Percentiles rank a stretch among this genome's conserved stretches.
Evolutionary conservation across 2,329 filamentous ascomycete genomes (phyloP).

Genomic region (Calonectria multiphialidica): DNA sequence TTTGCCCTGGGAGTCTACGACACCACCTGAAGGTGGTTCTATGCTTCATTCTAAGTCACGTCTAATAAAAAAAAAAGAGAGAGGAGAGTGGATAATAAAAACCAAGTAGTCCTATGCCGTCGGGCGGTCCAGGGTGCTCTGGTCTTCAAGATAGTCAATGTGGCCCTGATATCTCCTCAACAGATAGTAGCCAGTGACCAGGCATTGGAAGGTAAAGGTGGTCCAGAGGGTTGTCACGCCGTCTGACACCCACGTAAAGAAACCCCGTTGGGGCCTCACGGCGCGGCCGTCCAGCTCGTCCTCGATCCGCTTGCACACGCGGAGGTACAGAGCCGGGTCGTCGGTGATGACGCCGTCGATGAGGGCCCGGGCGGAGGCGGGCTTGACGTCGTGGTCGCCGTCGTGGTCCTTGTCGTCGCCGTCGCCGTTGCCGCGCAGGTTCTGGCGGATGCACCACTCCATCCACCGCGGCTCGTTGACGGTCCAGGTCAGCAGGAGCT

Average conservation of each 20-base stretch:
- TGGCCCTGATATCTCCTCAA: conserved; percentile 42
- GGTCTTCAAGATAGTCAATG: conserved; percentile 44
- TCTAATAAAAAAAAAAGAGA: not conserved
- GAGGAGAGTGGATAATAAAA: not conserved
- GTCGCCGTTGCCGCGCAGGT: conserved; percentile 50
- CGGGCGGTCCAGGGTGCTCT: conserved; percentile 29
- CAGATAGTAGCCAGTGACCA: conserved; percentile 40
- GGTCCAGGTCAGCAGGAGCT: conserved; percentile 84
- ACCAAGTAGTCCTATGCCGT: not conserved
- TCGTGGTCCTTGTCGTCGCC: conserved; percentile 6
- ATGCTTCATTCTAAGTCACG: not conserved
- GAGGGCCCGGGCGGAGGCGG: conserved; percentile 24
- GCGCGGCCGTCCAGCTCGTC: conserved; percentile 48
- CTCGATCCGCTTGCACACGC: conserved; percentile 64
- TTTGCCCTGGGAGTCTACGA: not conserved
- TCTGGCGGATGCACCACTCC: conserved; percentile 77
- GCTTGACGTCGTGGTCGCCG: not conserved
- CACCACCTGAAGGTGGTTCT: not conserved
- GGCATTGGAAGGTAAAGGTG: conserved; percentile 34
- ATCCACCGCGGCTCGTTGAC: conserved; percentile 85
- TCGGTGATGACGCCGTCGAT: conserved; percentile 91
- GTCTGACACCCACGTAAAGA: conserved; percentile 28
- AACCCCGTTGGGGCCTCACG: conserved; percentile 14
- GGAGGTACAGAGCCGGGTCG: conserved; percentile 76
- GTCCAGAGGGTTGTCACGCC: conserved; percentile 32